Evolutionary conservation across 73 alveolate species (phyloP).

Genomic region (Symbiodinium pilosum): DNA sequence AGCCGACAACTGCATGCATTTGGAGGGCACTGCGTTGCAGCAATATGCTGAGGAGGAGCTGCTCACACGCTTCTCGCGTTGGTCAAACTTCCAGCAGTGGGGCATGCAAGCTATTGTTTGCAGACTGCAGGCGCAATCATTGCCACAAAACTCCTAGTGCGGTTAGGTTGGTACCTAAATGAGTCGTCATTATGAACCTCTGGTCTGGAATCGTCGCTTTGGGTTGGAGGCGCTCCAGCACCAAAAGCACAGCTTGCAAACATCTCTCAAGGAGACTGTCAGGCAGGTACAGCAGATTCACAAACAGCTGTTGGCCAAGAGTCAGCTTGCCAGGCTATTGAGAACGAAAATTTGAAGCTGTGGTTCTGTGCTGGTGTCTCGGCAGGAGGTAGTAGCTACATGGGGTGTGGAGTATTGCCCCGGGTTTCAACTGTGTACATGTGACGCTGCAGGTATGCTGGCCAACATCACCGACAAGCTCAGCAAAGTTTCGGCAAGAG

Average conservation of each 20-base stretch:
- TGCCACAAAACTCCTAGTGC: too few species aligned
- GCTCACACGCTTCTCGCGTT: conserved; percentile 18
- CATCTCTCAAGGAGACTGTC: not conserved
- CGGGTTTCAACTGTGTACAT: not conserved
- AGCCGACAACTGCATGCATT: not conserved
- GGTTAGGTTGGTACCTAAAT: too few species aligned
- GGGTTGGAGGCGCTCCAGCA: not conserved
- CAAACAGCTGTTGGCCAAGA: too few species aligned
- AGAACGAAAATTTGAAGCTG: conserved; percentile 54
- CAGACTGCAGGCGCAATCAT: conserved; percentile 43
- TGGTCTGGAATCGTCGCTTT: not conserved
- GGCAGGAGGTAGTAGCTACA: too few species aligned
- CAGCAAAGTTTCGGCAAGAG: conserved; percentile 48
- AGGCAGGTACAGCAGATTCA: not conserved
- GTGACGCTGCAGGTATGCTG: conserved; percentile 37
- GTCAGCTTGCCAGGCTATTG: conserved; percentile 25
- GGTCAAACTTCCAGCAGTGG: conserved; percentile 55
- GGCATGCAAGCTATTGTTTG: conserved; percentile 43
- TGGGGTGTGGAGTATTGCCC: too few species aligned
- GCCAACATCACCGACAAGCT: conserved; percentile 52
- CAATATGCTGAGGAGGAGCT: conserved; percentile 20
- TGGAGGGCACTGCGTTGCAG: not conserved
- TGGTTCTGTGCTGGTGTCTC: conserved; percentile 25
- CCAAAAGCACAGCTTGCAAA: not conserved
- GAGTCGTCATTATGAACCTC: too few species aligned